phyloP scores from a whole-genome alignment of 495 filamentous ascomycete species.

The Pyrenula massariospora region DNA sequence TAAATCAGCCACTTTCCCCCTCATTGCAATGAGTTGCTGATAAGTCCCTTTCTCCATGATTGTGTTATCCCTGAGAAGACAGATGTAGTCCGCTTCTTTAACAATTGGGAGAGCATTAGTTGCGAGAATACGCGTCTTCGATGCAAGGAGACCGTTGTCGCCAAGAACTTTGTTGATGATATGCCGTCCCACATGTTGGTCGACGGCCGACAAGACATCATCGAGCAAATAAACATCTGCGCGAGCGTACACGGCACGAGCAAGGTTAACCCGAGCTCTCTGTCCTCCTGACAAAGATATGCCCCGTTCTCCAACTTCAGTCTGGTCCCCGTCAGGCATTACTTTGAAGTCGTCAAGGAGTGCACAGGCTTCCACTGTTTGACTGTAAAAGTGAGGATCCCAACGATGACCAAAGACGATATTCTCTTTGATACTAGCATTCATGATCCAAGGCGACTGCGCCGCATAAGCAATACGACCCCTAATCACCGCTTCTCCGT shows the following conservation, averaged over 20 bases:
- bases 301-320: slow-evolving; percentile 91
- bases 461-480: slow-evolving; percentile 83
- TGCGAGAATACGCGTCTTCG: slow-evolving; percentile 87
- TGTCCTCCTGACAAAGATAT: slow-evolving; percentile 96
- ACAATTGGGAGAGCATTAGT: slow-evolving; percentile 94
- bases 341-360: slow-evolving; percentile 82
- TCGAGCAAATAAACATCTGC: slow-evolving; percentile 96
- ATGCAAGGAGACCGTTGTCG: slow-evolving; percentile 62
- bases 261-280: slow-evolving; percentile 89
- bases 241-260: slow-evolving; percentile 90
- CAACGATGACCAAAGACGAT: slow-evolving; percentile 94
- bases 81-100: slow-evolving; percentile 76
- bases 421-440: slow-evolving; percentile 90
- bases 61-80: slow-evolving; percentile 67
- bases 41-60: slow-evolving; percentile 84
- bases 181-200: slow-evolving; percentile 94
- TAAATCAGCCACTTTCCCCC: slow-evolving; percentile 75
- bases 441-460: slow-evolving; percentile 95
- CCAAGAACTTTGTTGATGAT: slow-evolving; percentile 91
- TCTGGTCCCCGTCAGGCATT: slow-evolving; percentile 92
- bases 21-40: slow-evolving; percentile 83
- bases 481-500: slow-evolving; percentile 72
- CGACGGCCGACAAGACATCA: slow-evolving; percentile 89
- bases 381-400: slow-evolving; percentile 90
- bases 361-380: slow-evolving; percentile 88